A percentile compares a stretch with the other conserved stretches of the same genome.
Conservation (phyloP, 371 early-diverging fungal genomes). For the Mortierella sp. region DNA sequence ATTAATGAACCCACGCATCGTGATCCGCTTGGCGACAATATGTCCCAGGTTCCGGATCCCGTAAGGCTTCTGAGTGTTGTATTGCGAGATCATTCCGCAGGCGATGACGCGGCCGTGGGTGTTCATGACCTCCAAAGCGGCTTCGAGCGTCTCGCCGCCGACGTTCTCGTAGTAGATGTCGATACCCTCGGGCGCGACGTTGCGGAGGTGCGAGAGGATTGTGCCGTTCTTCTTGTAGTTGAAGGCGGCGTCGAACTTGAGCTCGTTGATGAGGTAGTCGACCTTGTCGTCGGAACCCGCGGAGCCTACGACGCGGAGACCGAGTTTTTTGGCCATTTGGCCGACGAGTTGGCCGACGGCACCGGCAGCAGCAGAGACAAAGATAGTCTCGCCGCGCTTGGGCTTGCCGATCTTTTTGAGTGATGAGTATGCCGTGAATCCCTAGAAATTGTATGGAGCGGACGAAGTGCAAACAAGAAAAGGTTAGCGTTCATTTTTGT, state of each 20-base stretch:
- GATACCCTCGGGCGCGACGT: conserved; percentile 56
- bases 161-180: conserved; percentile 60
- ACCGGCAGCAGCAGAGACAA: conserved; percentile 67
- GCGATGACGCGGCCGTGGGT: conserved; percentile 61
- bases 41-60: conserved; percentile 60
- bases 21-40: conserved; percentile 61
- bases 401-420: conserved; percentile 61
- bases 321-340: conserved; percentile 69
- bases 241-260: conserved; percentile 75
- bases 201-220: background rate
- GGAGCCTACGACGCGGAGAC: conserved; percentile 70
- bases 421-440: conserved; percentile 60
- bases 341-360: conserved; percentile 75
- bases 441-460: background rate
- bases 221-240: conserved; percentile 68
- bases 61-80: conserved; percentile 60
- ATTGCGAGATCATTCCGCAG: conserved; percentile 73
- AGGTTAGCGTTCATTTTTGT: background rate
- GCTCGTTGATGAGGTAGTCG: conserved; percentile 60
- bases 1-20: conserved; percentile 67
- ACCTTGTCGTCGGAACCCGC: conserved; percentile 79
- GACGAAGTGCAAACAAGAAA: background rate
- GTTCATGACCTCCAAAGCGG: background rate
- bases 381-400: conserved; percentile 73
- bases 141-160: background rate